Evolutionary conservation across 257 asterid genomes (phyloP).

Genomic region (Asclepias syriaca): DNA sequence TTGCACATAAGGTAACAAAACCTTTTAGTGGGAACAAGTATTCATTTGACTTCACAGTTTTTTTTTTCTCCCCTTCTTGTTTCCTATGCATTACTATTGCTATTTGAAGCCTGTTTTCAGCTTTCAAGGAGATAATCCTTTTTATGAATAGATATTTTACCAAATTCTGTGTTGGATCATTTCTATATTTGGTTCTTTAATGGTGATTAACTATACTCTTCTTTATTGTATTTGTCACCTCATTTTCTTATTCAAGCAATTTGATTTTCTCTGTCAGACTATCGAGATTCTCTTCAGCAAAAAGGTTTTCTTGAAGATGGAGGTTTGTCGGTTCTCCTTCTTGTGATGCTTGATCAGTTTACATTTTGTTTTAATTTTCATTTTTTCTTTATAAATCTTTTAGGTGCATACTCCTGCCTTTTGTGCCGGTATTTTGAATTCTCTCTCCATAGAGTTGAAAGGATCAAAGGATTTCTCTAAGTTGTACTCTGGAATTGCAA

Average conservation of each 20-base stretch:
- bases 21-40: neutral
- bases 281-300: conserved; percentile 87
- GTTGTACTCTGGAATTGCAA: conserved; percentile 74
- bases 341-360: neutral
- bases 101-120: neutral
- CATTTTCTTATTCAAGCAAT: neutral
- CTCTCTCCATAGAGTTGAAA: conserved; percentile 63
- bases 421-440: conserved; percentile 62
- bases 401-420: conserved; percentile 67
- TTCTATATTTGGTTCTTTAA: neutral
- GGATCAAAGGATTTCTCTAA: conserved; percentile 82
- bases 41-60: neutral
- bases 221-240: neutral
- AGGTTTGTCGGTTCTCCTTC: conserved; percentile 53
- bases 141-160: neutral
- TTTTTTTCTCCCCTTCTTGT: neutral
- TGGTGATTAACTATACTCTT: neutral
- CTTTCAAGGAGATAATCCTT: neutral
- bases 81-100: too few relatives aligned
- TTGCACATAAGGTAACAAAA: neutral
- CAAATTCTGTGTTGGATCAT: neutral
- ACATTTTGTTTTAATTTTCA: conserved; percentile 7
- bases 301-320: conserved; percentile 63
- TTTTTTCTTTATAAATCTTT: conserved; percentile 9
- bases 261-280: conserved; percentile 54